Percentiles rank a stretch among this genome's conserved stretches.
Evolutionary conservation across 2,329 filamentous ascomycete species (phyloP).

Genomic region (Aspergillus pseudoviridinutans): DNA sequence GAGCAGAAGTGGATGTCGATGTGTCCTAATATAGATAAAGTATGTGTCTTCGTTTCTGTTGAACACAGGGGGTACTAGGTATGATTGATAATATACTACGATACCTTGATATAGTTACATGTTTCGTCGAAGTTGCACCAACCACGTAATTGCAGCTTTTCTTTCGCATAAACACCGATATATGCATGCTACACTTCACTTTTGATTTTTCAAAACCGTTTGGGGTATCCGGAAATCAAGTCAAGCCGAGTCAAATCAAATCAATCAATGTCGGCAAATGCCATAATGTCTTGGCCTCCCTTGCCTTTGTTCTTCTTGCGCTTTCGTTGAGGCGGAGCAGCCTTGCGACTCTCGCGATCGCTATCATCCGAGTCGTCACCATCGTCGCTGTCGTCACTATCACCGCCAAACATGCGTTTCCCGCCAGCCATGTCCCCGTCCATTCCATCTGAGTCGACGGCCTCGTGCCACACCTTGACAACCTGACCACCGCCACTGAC

Average conservation of each 20-base stretch:
- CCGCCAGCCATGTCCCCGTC: slow-evolving; percentile 37
- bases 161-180: slow-evolving; percentile 5
- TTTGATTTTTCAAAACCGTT: background rate
- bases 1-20: background rate
- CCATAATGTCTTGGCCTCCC: slow-evolving; percentile 39
- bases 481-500: slow-evolving; percentile 82
- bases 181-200: slow-evolving; percentile 5
- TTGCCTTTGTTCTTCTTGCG: slow-evolving; percentile 45
- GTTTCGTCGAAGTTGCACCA: background rate
- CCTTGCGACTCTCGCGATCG: slow-evolving; percentile 42
- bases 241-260: slow-evolving; percentile 12
- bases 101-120: background rate
- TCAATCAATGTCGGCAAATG: slow-evolving; percentile 40
- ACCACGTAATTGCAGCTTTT: background rate
- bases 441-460: slow-evolving; percentile 51
- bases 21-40: background rate
- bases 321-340: slow-evolving; percentile 44
- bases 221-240: slow-evolving; percentile 12
- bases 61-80: background rate
- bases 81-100: background rate
- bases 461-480: slow-evolving; percentile 86
- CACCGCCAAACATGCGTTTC: slow-evolving; percentile 38
- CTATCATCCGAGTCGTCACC: slow-evolving; percentile 45
- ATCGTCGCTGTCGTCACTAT: slow-evolving; percentile 40
- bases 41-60: background rate